phyloP scores from a whole-genome alignment of 164 flowering plant genomes.

The Cinnamomum micranthum region DNA sequence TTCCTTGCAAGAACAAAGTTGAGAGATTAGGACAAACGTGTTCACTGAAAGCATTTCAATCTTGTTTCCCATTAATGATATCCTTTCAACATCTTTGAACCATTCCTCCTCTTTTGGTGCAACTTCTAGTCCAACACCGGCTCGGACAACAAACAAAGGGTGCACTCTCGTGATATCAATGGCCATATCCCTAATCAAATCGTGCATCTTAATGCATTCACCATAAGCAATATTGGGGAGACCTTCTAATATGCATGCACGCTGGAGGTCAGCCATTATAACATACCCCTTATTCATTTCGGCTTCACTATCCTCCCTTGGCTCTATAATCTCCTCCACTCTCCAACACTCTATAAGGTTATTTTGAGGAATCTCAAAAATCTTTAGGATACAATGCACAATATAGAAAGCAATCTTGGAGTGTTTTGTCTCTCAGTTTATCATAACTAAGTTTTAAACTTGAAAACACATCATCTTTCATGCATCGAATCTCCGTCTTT shows the following conservation, averaged over 20 bases:
- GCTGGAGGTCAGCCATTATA: slow-evolving; percentile 17
- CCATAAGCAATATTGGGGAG: background rate
- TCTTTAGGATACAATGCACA: slow-evolving; percentile 15
- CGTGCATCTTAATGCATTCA: slow-evolving; percentile 33
- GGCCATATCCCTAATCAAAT: slow-evolving; percentile 34
- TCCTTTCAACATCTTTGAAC: slow-evolving; percentile 2
- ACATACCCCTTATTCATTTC: slow-evolving; percentile 16
- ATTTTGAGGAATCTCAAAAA: background rate
- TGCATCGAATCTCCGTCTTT: background rate
- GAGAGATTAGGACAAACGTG: slow-evolving; percentile 19
- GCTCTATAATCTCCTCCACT: slow-evolving; percentile 21
- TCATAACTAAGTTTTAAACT: slow-evolving; percentile 9
- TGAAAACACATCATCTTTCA: slow-evolving; percentile 10
- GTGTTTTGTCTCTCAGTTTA: background rate
- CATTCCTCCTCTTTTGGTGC: slow-evolving; percentile 6
- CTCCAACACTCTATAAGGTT: slow-evolving; percentile 14
- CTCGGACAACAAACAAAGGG: slow-evolving; percentile 12
- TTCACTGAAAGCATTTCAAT: slow-evolving; percentile 1
- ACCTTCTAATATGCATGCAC: slow-evolving; percentile 19
- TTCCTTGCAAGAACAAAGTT: slow-evolving; percentile 15
- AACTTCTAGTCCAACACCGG: slow-evolving; percentile 7
- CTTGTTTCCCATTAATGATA: slow-evolving; percentile 17
- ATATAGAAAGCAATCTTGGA: slow-evolving; percentile 7
- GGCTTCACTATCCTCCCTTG: slow-evolving; percentile 3
- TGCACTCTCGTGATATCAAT: slow-evolving; percentile 1